Evolutionary conservation across 305 asterid species (phyloP).

Genomic region (Fraxinus sp.): DNA sequence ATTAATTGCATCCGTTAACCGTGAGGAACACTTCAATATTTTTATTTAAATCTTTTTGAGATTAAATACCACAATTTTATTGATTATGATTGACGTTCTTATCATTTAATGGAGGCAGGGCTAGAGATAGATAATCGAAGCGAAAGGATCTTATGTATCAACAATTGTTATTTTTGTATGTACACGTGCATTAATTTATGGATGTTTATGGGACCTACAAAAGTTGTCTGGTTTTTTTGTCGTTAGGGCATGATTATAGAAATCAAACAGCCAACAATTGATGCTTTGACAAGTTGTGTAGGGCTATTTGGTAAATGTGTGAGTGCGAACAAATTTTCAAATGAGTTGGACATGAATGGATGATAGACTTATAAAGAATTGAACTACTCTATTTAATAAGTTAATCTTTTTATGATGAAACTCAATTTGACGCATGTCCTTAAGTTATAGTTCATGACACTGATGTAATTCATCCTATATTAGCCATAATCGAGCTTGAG

Average conservation of each 20-base stretch:
- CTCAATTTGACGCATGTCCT: not conserved
- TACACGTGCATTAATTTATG: too few relatives aligned
- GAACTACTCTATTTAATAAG: not conserved
- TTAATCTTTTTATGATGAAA: too few relatives aligned
- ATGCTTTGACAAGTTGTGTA: not conserved
- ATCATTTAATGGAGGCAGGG: not conserved
- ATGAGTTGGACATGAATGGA: not conserved
- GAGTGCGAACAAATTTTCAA: not conserved
- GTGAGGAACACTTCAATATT: not conserved
- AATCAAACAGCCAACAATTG: not conserved
- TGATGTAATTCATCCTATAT: not conserved
- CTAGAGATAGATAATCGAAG: not conserved
- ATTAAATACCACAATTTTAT: not conserved
- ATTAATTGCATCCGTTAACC: not conserved
- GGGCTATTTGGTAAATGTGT: not conserved
- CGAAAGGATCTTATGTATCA: not conserved
- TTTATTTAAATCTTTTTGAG: not conserved
- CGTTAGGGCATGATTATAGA: not conserved
- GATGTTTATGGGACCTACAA: not conserved
- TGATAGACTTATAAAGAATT: too few relatives aligned
- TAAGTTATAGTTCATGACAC: not conserved
- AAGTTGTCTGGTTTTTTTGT: not conserved
- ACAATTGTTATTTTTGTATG: not conserved
- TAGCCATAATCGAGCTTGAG: not conserved
- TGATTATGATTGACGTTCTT: not conserved